Evolutionary conservation across 768 basidiomycete genomes (phyloP).

Genomic region (Butyriboletus loyo): DNA sequence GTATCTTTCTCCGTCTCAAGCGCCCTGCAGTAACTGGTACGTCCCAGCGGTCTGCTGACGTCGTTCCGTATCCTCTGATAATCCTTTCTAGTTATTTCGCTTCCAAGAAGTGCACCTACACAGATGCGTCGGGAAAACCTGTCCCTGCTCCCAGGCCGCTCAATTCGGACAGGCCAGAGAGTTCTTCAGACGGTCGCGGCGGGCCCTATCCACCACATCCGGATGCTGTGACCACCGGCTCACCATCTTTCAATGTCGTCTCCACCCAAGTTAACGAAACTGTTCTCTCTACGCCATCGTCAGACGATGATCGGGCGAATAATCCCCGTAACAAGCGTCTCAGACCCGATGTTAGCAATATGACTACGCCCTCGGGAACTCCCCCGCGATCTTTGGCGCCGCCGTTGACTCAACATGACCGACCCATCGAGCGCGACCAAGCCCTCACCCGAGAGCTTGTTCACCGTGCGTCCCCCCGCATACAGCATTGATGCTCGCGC

Average conservation of each 20-base stretch:
- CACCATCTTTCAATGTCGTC: slow-evolving; percentile 13
- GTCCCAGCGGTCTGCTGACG: slow-evolving; percentile 12
- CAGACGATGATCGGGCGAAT: slow-evolving; percentile 41
- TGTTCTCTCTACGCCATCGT: slow-evolving; percentile 17
- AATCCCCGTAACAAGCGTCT: slow-evolving; percentile 51
- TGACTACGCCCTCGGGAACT: slow-evolving; percentile 31
- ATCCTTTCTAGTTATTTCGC: slow-evolving; percentile 62
- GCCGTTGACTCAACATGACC: slow-evolving; percentile 36
- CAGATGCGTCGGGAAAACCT: slow-evolving; percentile 73
- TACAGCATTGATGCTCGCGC: background rate
- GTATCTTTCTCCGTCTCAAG: slow-evolving; percentile 34
- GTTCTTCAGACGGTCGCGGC: slow-evolving; percentile 25
- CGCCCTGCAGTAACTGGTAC: slow-evolving; percentile 81
- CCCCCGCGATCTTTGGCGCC: slow-evolving; percentile 36
- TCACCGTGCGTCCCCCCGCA: slow-evolving; percentile 49
- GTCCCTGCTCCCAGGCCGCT: slow-evolving; percentile 67
- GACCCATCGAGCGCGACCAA: slow-evolving; percentile 52
- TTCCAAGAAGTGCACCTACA: slow-evolving; percentile 78
- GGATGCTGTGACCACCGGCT: slow-evolving; percentile 10
- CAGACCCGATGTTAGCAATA: slow-evolving; percentile 39
- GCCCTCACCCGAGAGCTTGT: slow-evolving; percentile 69
- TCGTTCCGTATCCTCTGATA: slow-evolving; percentile 1
- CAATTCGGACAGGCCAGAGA: slow-evolving; percentile 39
- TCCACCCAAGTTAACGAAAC: slow-evolving; percentile 12
- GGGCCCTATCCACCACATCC: slow-evolving; percentile 14